phyloP scores from a whole-genome alignment of 768 basidiomycete genomes.

The Mycena crocata region DNA sequence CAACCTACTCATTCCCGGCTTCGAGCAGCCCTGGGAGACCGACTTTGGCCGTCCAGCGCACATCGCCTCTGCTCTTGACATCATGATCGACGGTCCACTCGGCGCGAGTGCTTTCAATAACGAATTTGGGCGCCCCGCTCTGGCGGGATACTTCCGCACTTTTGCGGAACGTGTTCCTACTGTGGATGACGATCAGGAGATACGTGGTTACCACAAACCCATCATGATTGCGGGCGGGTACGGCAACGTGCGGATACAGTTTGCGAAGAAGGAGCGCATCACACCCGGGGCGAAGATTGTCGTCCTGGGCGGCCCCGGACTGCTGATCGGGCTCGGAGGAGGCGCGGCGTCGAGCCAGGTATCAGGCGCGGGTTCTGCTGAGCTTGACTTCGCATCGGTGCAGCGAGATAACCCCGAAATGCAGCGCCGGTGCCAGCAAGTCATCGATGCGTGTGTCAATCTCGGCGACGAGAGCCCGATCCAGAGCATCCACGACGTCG shows the following conservation, averaged over 20 bases:
- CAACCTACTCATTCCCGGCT: slow-evolving; percentile 92
- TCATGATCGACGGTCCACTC: slow-evolving; percentile 97
- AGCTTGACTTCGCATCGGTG: slow-evolving; percentile 96
- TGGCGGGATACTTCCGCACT: slow-evolving; percentile 95
- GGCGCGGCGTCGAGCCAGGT: slow-evolving; percentile 96
- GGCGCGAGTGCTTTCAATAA: slow-evolving; percentile 98
- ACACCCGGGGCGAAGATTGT: slow-evolving; percentile 87
- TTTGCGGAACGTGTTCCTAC: slow-evolving; percentile 84
- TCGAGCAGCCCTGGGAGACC: slow-evolving; percentile 94
- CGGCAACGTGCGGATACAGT: slow-evolving; percentile 89
- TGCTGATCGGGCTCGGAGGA: slow-evolving; percentile 96
- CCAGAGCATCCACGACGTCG: slow-evolving; percentile 97
- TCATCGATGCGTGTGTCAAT: slow-evolving; percentile 91
- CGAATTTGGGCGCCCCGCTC: slow-evolving; percentile 94
- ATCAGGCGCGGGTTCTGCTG: slow-evolving; percentile 89
- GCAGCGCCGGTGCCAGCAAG: slow-evolving; percentile 96
- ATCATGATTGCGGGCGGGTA: slow-evolving; percentile 99
- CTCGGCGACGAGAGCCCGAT: slow-evolving; percentile 76
- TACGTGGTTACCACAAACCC: slow-evolving; percentile 98
- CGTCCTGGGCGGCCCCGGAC: slow-evolving; percentile 94
- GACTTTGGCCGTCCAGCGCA: slow-evolving; percentile 92
- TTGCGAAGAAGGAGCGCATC: slow-evolving; percentile 84
- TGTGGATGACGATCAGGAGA: slow-evolving; percentile 65
- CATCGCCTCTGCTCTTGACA: slow-evolving; percentile 93
- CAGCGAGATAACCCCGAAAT: slow-evolving; percentile 99